A percentile compares a stretch with the other conserved stretches of the same genome.
Evolutionary conservation across 108 stramenopile genomes (phyloP).

Genomic region (Pseudonitzschia delicatissima): DNA sequence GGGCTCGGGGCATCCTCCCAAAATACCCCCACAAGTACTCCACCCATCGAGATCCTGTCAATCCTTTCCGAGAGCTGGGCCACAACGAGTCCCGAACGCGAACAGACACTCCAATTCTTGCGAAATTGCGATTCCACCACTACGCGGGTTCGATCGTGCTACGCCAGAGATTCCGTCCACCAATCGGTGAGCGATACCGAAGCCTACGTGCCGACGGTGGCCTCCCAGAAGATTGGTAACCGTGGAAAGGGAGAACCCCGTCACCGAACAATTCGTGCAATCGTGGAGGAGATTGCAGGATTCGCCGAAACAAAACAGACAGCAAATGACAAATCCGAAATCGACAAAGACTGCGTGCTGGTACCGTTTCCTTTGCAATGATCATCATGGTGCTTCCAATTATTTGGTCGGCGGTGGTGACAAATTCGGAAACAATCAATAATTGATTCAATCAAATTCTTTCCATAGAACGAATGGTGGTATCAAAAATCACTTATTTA

Average conservation of each 20-base stretch:
- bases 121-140: not conserved
- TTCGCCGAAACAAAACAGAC: no score
- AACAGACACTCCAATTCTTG: slow-evolving; percentile 9
- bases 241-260: slow-evolving; percentile 3
- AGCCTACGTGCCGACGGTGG: slow-evolving; percentile 15
- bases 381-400: no score
- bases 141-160: not conserved
- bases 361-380: no score
- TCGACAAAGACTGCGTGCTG: no score
- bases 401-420: no score
- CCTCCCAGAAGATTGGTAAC: slow-evolving; percentile 9
- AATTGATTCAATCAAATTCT: no score
- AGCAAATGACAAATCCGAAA: no score
- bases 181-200: slow-evolving; percentile 25
- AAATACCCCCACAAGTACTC: not conserved
- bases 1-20: not conserved
- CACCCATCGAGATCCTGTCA: slow-evolving; percentile 5
- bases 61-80: slow-evolving; percentile 32
- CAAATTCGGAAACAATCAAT: no score
- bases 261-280: slow-evolving; percentile 22
- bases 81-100: slow-evolving; percentile 13
- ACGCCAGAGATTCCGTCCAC: slow-evolving; percentile 24
- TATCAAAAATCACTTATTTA: no score
- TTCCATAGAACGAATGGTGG: no score
- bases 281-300: slow-evolving; percentile 8